These are phyloP conservation scores for Paratinospora sagittata DNA, from an alignment of 164 flowering plant species.

Conservation along the genomic window DNA sequence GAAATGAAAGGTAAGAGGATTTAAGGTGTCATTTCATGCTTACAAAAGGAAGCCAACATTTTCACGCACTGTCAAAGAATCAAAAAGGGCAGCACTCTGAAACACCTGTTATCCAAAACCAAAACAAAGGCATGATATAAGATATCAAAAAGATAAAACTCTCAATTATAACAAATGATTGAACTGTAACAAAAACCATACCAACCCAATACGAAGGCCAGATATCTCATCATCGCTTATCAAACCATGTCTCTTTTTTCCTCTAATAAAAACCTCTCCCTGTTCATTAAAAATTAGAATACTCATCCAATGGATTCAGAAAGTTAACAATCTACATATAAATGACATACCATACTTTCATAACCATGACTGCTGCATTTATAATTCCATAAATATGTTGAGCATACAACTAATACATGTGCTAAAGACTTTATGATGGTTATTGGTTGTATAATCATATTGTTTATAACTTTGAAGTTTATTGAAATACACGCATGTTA, in stretches of 20 bases:
- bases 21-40: constrained; percentile 25
- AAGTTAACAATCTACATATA: not conserved
- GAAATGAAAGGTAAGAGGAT: not conserved
- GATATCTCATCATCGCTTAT: constrained; percentile 83
- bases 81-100: constrained; percentile 99
- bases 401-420: too few relatives aligned
- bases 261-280: constrained; percentile 91
- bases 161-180: not conserved
- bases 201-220: constrained; percentile 96
- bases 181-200: constrained; percentile 20
- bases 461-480: too few relatives aligned
- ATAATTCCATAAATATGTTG: too few relatives aligned
- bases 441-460: too few relatives aligned
- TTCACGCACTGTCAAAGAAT: constrained; percentile 92
- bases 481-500: too few relatives aligned
- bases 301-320: not conserved
- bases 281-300: constrained; percentile 25
- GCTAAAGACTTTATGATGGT: too few relatives aligned
- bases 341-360: too few relatives aligned
- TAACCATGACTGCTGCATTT: too few relatives aligned
- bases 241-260: constrained; percentile 73
- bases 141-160: not conserved
- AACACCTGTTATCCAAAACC: constrained; percentile 55
- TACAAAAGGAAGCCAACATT: constrained; percentile 99
- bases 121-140: constrained; percentile 3